Evolutionary conservation across 495 filamentous ascomycete species (phyloP), one percentile per base, ranked within the genome.

Genomic region (Hyaloscypha hepaticicola): DNA sequence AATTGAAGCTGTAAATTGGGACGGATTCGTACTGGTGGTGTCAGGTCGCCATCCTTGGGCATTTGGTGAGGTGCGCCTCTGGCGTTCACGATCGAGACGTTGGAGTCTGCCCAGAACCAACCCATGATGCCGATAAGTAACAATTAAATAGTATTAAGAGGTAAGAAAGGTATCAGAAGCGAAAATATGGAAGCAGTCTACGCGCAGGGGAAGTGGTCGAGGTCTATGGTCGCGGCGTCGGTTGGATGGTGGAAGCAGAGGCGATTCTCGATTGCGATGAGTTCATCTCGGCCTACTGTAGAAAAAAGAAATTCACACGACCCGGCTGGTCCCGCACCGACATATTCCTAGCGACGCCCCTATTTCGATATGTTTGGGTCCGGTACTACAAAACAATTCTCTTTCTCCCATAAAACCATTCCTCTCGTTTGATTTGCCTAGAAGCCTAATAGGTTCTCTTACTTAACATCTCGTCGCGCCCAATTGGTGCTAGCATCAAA

Each of bases 101-200:
- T 73, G 84, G 73, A 68, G 29, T 99, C 93, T 77, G 93, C 90
- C 95, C 95, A 99, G 70, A 99, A 99, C 96, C 96, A 99, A 66
- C 95, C 95, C 95, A 99, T 97, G 48, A 21, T 67, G 48, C 45
- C 31, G 56, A 31, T 7, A 22, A n/a, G 21, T 4, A 27, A 2
- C 33, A 58, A 45, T 38, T 58, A 58, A 22, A 45, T 8, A 45
- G 14, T 45, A 45, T 45, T 45, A 4, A n/a, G 16, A 45, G 12
- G 38, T 16, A 19, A 0, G 3, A 45, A 19, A 45, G 38, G 11
- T 45, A 45, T 45, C 19, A 45, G 19, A 16, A 45, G 12, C 4
- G 38, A 19, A 45, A 3, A 16, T 45, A 45, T 45, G 11, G 4
- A 9, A 45, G 6, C 4, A 45, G 6, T 45, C 38, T 45, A 19